Conservation (phyloP, 768 basidiomycete species). For the Ramaria sp. region DNA sequence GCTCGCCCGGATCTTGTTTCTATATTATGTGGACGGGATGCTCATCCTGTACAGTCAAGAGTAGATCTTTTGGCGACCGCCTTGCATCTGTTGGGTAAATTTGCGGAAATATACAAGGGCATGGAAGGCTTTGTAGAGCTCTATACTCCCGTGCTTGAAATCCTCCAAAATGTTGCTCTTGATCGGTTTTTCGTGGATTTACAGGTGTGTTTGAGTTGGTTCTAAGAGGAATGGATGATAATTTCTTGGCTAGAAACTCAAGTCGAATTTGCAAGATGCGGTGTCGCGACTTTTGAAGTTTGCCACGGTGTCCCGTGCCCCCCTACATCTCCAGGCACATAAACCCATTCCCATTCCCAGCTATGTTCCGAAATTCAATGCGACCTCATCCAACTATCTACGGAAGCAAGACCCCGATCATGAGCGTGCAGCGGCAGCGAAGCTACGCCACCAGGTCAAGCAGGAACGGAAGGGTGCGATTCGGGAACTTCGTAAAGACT, state of each 20-base stretch:
- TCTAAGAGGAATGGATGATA: background rate
- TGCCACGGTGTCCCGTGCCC: constrained; percentile 56
- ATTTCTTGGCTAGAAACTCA: constrained; percentile 24
- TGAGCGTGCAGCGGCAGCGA: constrained; percentile 78
- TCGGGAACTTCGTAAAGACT: constrained; percentile 90
- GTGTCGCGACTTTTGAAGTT: constrained; percentile 62
- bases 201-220: constrained; percentile 33
- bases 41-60: constrained; percentile 49
- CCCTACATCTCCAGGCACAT: constrained; percentile 81
- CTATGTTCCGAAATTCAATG: constrained; percentile 90
- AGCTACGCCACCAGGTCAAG: constrained; percentile 82
- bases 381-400: constrained; percentile 58
- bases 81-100: constrained; percentile 53
- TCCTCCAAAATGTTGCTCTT: constrained; percentile 44
- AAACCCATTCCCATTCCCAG: constrained; percentile 94
- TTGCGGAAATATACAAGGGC: constrained; percentile 66
- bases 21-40: constrained; percentile 25
- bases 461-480: constrained; percentile 97
- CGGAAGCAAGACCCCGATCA: constrained; percentile 84
- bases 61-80: constrained; percentile 55
- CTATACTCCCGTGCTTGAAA: constrained; percentile 50
- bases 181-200: constrained; percentile 37
- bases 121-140: constrained; percentile 81
- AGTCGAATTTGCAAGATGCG: constrained; percentile 35
- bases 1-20: constrained; percentile 36